Evolutionary conservation across 164 flowering plant genomes (phyloP).

Genomic region (Piper betle): DNA sequence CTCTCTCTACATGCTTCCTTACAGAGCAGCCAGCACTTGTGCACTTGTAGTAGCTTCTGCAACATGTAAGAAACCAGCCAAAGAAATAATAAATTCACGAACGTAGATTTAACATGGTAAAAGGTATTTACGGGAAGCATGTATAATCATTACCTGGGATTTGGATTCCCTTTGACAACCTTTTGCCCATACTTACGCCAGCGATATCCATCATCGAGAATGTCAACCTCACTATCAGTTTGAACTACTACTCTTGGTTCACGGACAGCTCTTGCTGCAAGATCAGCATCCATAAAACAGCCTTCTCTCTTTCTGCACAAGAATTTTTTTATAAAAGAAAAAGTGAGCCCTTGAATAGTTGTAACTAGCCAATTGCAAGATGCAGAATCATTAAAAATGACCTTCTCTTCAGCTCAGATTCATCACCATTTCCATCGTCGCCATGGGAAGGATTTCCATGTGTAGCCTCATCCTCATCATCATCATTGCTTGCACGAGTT

Average conservation of each 20-base stretch:
- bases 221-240: constrained; percentile 64
- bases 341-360: neutral
- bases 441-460: constrained; percentile 39
- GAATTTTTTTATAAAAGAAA: neutral
- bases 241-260: constrained; percentile 80
- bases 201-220: constrained; percentile 90
- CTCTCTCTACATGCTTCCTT: constrained; percentile 72
- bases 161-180: constrained; percentile 84
- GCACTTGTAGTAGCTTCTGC: constrained; percentile 94
- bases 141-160: constrained; percentile 47
- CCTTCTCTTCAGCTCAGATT: constrained; percentile 68
- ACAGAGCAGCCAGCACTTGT: constrained; percentile 71
- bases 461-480: constrained; percentile 44
- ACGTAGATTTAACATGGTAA: too few relatives aligned
- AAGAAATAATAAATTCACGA: neutral
- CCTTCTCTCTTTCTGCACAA: constrained; percentile 42
- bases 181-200: constrained; percentile 91
- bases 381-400: constrained; percentile 4
- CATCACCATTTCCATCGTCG: constrained; percentile 51
- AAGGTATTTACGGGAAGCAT: neutral
- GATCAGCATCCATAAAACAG: constrained; percentile 29
- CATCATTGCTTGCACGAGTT: constrained; percentile 44
- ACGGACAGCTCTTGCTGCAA: constrained; percentile 47
- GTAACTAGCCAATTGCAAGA: neutral
- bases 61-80: neutral